Evolutionary conservation across 1,284 basidiomycete species (phyloP), one percentile per base, ranked within the genome.

Genomic region (Hymenochaete sp.): DNA sequence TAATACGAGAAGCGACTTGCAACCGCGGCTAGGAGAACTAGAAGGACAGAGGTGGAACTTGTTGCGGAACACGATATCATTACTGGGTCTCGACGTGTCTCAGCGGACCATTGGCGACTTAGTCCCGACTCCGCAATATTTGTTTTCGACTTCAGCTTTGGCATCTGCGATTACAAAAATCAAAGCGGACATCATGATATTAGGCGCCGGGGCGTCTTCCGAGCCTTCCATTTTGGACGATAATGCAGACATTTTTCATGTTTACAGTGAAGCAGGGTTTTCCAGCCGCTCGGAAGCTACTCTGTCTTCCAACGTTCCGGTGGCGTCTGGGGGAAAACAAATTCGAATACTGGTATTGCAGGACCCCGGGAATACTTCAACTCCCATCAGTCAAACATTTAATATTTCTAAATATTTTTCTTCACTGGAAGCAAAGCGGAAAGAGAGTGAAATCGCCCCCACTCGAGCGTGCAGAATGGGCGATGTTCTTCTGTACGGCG

Each of bases 401-500:
- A 70, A 78, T 52, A 56, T 79, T 4, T 48, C 52, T 13, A 48
- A 57, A 9, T 86, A 73, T 58, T 84, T 75, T 53, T 53, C 49
- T 0, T 61, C 56, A 4, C 57, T 65, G 9, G 47, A 38, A 22
- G 51, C 52, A 10, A 52, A 59, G 21, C 14, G 21, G 13, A n/a
- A n/a, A 35, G n/a, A n/a, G n/a, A 24, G 39, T 31, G 48, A 55
- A 41, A 38, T 14, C 25, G 26, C 22, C 9, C 13, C 21, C 11
- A 14, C 16, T 18, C 26, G 27, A 1, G 35, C 29, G 3, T 32
- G 37, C 73, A 71, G 72, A 2, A 61, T 84, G 9, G 93, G 93
- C 0, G 85, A 91, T 47, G 71, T 79, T 13, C 59, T 97, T 28
- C 58, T 93, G 16, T 98, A 97, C 56, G 85, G 84, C 19, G 89